Evolutionary conservation across 2,329 filamentous ascomycete species (phyloP).

Genomic region (Colletotrichum spinosum): DNA sequence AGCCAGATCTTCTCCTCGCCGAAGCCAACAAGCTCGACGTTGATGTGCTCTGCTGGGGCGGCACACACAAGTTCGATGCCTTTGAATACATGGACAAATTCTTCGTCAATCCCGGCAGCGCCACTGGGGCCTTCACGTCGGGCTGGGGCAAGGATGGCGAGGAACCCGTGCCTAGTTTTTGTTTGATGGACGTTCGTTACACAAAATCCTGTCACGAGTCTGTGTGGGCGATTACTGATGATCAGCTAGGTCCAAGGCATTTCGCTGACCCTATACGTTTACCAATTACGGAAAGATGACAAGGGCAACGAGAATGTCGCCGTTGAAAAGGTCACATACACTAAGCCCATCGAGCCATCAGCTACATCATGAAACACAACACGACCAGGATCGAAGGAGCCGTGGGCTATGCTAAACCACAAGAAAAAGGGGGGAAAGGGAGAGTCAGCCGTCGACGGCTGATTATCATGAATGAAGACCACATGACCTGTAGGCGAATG

Average conservation of each 20-base stretch:
- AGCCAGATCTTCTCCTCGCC: conserved; percentile 74
- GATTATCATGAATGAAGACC: conserved; percentile 31
- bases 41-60: conserved; percentile 76
- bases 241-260: conserved; percentile 86
- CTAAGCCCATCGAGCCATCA: conserved; percentile 76
- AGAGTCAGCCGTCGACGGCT: conserved; percentile 17
- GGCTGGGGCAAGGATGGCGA: conserved; percentile 70
- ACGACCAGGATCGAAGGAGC: conserved; percentile 1
- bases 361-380: conserved; percentile 58
- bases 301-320: conserved; percentile 83
- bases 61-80: conserved; percentile 76
- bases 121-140: conserved; percentile 71
- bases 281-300: conserved; percentile 82
- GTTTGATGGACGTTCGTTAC: conserved; percentile 92
- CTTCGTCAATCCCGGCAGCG: conserved; percentile 77
- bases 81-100: conserved; percentile 82
- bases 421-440: background rate
- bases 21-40: conserved; percentile 77
- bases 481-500: conserved; percentile 25
- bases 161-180: conserved; percentile 90
- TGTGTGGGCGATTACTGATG: conserved; percentile 38
- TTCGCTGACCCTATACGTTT: conserved; percentile 94
- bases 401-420: conserved; percentile 1
- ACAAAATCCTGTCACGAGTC: background rate
- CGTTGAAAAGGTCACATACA: conserved; percentile 88